Base-by-base conservation (phyloP, 192 early-diverging fungal genomes). In the Neocallimastix lanati region DNA sequence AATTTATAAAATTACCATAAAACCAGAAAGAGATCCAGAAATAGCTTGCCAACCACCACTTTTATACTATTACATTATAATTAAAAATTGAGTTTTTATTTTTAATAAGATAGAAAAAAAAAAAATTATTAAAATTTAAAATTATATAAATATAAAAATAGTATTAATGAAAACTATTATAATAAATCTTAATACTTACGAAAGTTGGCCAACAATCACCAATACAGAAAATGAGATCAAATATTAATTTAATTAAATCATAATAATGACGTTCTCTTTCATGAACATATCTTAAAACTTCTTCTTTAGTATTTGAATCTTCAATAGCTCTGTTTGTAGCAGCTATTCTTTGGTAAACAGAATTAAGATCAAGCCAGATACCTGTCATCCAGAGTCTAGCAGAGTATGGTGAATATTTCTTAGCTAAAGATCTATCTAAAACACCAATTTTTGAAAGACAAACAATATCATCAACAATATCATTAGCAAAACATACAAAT, bases 391-490 rank as follows among this genome's bases (percentile, higher is more conserved):
- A 95, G 28, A 89, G 83, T 76, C 88, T 85, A 79, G 90, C 90
- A 29, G 92, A 89, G 76, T 88, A 83, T 11, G 86, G 86, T 29
- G 92, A 91, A 6, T 87, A 85, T 76, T 83, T 84, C 79, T 89
- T 86, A 21, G 86, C 79, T 78, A 89, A 82, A 12, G 76, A 78
- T 50, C 87, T 84, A 80, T 85, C 85, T 28, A 94, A 67, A 16
- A 92, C 80, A 14, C 91, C 92, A 78, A 95, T 84, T 78, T 93
- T 93, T 58, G 87, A 86, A 4, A 92, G 81, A 76, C 93, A 93
- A 76, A 89, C 90, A 28, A 93, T 82, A 80, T 95, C 94, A 83
- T 95, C 94, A 18, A 89, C 84, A 28, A 93, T 82, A 76, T 93
- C 92, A 80, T 95, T 92, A 29, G 84, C 83, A 25, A 93, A 81